These are phyloP conservation scores for Vaccinium vitisidaea DNA, from an alignment of 148 eudicot species.

Conservation along the genomic window DNA sequence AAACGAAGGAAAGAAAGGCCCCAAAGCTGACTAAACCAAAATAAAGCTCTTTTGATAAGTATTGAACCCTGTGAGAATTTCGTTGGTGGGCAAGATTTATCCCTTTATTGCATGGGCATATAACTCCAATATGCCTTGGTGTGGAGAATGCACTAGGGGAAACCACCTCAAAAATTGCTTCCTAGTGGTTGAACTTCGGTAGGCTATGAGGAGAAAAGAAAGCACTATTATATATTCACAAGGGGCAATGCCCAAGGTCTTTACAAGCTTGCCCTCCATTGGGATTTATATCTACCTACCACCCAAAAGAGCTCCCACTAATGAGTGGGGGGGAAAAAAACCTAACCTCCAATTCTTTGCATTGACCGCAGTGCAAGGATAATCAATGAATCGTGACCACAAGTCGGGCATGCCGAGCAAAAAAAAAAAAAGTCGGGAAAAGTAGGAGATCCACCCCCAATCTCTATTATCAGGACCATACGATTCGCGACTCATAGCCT, in stretches of 20 bases:
- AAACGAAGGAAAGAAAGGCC: no score
- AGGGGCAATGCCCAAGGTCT: neutral
- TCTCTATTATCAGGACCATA: neutral
- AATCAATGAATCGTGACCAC: neutral
- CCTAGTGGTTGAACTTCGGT: neutral
- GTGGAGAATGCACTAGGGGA: neutral
- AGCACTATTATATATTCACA: neutral
- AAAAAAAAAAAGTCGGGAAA: neutral
- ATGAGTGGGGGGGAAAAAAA: neutral
- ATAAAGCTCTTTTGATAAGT: neutral
- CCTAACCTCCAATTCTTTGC: neutral
- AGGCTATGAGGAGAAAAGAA: neutral
- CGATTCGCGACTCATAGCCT: neutral
- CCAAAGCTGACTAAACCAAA: no score
- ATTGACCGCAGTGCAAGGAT: neutral
- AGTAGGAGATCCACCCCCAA: neutral
- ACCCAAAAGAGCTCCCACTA: neutral
- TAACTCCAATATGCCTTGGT: neutral
- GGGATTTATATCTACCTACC: neutral
- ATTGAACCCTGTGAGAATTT: neutral
- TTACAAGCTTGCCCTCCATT: neutral
- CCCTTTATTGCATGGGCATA: neutral
- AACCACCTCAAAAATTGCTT: conserved; percentile 1
- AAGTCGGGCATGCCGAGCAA: neutral
- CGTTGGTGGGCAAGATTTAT: neutral